Evolutionary conservation across 176 grass and related monocot genomes (phyloP).

Genomic region (Lolium multiflorum): DNA sequence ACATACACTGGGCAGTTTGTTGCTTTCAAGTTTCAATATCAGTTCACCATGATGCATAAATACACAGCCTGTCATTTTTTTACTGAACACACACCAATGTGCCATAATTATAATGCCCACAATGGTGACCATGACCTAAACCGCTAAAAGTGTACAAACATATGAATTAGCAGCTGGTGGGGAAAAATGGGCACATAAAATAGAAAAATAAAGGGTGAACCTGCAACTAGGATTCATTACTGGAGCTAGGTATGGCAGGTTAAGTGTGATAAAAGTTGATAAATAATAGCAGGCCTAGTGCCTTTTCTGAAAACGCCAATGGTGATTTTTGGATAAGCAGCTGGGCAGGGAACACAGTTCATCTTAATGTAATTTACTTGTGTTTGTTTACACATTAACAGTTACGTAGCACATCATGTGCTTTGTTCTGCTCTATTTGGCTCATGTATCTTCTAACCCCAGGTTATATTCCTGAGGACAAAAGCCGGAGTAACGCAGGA

Average conservation of each 20-base stretch:
- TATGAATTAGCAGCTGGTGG: not conserved
- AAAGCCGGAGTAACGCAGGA: slow-evolving; percentile 78
- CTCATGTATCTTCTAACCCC: slow-evolving; percentile 31
- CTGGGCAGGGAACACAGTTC: not conserved
- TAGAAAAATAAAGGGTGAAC: not conserved
- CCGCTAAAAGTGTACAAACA: not conserved
- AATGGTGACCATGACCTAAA: not conserved
- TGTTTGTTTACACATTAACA: not conserved
- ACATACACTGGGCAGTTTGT: not conserved
- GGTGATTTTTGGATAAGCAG: slow-evolving; percentile 13
- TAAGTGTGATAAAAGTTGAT: not conserved
- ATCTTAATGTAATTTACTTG: not conserved
- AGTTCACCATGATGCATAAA: slow-evolving; percentile 15
- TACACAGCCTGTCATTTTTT: not conserved
- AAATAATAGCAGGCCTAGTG: not conserved
- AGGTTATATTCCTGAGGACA: slow-evolving; percentile 90
- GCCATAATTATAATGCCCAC: not conserved
- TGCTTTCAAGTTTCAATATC: slow-evolving; percentile 7
- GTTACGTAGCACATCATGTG: not conserved
- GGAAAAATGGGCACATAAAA: not conserved
- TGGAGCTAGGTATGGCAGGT: not conserved
- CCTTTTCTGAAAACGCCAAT: not conserved
- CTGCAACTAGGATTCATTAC: slow-evolving; percentile 10
- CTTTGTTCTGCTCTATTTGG: not conserved
- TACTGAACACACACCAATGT: not conserved